Percentiles rank a stretch among this genome's conserved stretches.
These are phyloP conservation scores for Aspergillus fischeri DNA, from an alignment of 2,329 filamentous ascomycete species.

Conservation along the genomic window DNA sequence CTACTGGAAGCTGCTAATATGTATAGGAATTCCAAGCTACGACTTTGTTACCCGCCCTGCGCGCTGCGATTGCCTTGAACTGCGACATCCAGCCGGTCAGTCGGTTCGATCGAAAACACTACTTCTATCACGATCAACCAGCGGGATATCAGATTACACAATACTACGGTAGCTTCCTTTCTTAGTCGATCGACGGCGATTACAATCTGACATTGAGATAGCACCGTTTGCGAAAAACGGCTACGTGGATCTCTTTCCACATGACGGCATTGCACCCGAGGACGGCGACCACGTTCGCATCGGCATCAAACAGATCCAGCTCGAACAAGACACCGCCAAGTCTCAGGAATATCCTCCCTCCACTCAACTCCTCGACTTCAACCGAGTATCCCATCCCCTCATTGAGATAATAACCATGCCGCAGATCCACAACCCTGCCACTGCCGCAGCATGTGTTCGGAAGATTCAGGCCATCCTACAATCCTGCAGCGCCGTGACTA, in stretches of 20 bases:
- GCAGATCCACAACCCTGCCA: conserved; percentile 79
- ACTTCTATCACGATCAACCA: conserved; percentile 98
- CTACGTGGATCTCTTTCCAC: conserved; percentile 61
- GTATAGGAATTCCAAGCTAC: conserved; percentile 67
- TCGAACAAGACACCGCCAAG: conserved; percentile 98
- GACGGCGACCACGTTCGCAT: conserved; percentile 68
- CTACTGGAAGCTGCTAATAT: neutral
- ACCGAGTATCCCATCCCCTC: conserved; percentile 83
- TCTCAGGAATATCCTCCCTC: conserved; percentile 73
- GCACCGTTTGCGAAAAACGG: conserved; percentile 67
- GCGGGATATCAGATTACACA: conserved; percentile 97
- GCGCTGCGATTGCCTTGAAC: conserved; percentile 78
- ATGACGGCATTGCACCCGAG: conserved; percentile 75
- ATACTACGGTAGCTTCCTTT: conserved; percentile 61
- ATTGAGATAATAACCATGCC: conserved; percentile 94
- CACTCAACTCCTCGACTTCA: conserved; percentile 82
- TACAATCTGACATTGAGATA: conserved; percentile 15
- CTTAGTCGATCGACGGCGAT: neutral
- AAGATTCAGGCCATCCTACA: conserved; percentile 81
- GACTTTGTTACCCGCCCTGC: conserved; percentile 80
- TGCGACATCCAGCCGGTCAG: conserved; percentile 74
- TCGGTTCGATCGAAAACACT: conserved; percentile 93
- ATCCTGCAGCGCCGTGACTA: conserved; percentile 77
- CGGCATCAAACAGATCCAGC: conserved; percentile 88
- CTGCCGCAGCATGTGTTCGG: conserved; percentile 80